Percentiles rank a stretch among this genome's conserved stretches.
Conservation (phyloP, 2,329 filamentous ascomycete species). For the Colletotrichum salicis region DNA sequence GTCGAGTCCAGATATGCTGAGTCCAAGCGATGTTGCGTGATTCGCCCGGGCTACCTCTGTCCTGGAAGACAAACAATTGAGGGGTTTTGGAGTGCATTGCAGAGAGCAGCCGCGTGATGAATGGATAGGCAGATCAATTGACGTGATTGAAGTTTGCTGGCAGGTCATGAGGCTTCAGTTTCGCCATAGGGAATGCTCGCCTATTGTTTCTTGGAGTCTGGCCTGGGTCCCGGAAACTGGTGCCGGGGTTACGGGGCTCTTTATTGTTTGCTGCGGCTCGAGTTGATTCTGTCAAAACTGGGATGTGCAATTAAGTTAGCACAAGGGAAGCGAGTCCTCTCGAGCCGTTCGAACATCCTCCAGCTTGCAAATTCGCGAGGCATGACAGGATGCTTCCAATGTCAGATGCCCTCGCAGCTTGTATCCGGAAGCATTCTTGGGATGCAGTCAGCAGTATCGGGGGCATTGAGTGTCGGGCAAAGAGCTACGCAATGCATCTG, state of each 20-base stretch:
- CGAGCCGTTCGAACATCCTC: not conserved
- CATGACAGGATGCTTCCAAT: not conserved
- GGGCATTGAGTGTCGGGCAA: not conserved
- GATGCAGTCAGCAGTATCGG: not conserved
- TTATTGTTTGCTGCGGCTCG: constrained; percentile 7
- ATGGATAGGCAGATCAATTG: constrained; percentile 8
- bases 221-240: not conserved
- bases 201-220: not conserved
- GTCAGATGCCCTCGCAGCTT: not conserved
- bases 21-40: not conserved
- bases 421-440: not conserved
- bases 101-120: constrained; percentile 7
- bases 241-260: constrained; percentile 2
- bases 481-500: constrained; percentile 4
- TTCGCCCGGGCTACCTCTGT: not conserved
- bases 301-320: not conserved
- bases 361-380: not conserved
- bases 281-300: not conserved
- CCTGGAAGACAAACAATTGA: not conserved
- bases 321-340: not conserved
- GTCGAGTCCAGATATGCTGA: not conserved
- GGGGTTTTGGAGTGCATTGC: constrained; percentile 10
- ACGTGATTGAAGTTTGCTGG: not conserved
- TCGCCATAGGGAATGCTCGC: not conserved
- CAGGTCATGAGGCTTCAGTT: constrained; percentile 25